Evolutionary conservation across 768 basidiomycete genomes (phyloP).

Genomic region (Leccinum broughii): DNA sequence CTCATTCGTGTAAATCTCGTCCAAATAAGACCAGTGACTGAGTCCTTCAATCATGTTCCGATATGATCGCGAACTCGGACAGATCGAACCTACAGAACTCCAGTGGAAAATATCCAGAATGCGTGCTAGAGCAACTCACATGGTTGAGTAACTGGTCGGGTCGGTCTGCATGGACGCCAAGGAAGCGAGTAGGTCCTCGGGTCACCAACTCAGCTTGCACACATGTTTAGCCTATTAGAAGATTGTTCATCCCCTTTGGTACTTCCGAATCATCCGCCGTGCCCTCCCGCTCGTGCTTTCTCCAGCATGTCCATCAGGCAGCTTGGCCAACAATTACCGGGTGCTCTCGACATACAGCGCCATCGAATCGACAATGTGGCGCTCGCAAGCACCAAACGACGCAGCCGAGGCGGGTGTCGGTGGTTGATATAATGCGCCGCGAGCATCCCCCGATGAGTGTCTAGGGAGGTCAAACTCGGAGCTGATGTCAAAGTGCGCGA

Average conservation of each 20-base stretch:
- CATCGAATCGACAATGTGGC: conserved; percentile 30
- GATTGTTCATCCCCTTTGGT: conserved; percentile 30
- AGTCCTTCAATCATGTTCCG: conserved; percentile 34
- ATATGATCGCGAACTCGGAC: conserved; percentile 40
- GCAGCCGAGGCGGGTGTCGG: conserved; percentile 41
- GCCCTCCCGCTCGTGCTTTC: conserved; percentile 35
- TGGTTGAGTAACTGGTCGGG: conserved; percentile 34
- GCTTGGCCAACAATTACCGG: conserved; percentile 23
- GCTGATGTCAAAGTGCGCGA: conserved; percentile 42
- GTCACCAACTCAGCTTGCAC: conserved; percentile 36
- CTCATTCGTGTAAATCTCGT: too few species aligned
- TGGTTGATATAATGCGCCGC: conserved; percentile 41
- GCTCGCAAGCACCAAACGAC: conserved; percentile 36
- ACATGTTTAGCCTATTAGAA: conserved; percentile 34
- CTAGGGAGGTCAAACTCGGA: conserved; percentile 48
- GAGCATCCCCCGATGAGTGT: conserved; percentile 61
- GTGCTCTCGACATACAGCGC: conserved; percentile 29
- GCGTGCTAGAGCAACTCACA: conserved; percentile 25
- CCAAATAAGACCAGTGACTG: conserved; percentile 46
- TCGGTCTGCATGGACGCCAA: conserved; percentile 30
- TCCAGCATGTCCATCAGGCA: conserved; percentile 34
- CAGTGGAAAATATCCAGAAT: background rate
- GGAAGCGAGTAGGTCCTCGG: conserved; percentile 31
- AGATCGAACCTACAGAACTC: conserved; percentile 14
- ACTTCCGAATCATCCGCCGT: conserved; percentile 34